Evolutionary conservation across 2,329 filamentous ascomycete genomes (phyloP).

Genomic region (Clarireedia sp.): DNA sequence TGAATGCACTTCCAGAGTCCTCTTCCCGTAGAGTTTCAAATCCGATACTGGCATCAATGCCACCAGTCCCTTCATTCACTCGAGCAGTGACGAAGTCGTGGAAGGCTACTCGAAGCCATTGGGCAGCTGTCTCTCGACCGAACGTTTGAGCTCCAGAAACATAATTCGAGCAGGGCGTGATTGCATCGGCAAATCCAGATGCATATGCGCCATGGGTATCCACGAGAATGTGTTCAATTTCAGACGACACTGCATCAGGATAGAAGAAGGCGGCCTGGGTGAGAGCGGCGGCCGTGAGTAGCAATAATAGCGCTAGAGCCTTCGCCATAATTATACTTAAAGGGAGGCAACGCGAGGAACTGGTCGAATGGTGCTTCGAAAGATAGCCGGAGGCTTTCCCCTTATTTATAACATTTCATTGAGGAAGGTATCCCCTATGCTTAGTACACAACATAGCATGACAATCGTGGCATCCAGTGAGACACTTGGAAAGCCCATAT

Average conservation of each 20-base stretch:
- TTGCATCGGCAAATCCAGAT: conserved; percentile 41
- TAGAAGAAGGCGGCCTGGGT: conserved; percentile 15
- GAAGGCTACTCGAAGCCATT: conserved; percentile 54
- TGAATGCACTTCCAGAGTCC: conserved; percentile 42
- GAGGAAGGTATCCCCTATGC: too few species aligned
- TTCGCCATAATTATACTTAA: neutral
- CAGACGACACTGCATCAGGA: conserved; percentile 14
- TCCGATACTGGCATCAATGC: conserved; percentile 40
- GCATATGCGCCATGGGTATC: conserved; percentile 18
- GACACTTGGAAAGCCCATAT: neutral
- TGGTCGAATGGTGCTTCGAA: too few species aligned
- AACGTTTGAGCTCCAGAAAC: conserved; percentile 41
- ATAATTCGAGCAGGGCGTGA: conserved; percentile 49
- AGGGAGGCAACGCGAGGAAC: neutral
- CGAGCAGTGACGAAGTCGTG: conserved; percentile 53
- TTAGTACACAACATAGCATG: neutral
- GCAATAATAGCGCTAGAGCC: neutral
- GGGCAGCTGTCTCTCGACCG: conserved; percentile 40
- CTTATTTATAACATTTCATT: too few species aligned
- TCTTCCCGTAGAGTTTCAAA: conserved; percentile 16
- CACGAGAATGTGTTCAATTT: conserved; percentile 20
- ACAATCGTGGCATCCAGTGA: neutral
- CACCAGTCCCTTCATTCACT: conserved; percentile 33
- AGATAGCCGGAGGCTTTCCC: too few species aligned
- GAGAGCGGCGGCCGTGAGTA: neutral